Evolutionary conservation across 257 asterid species (phyloP).

Genomic region (Salvia hispanica): DNA sequence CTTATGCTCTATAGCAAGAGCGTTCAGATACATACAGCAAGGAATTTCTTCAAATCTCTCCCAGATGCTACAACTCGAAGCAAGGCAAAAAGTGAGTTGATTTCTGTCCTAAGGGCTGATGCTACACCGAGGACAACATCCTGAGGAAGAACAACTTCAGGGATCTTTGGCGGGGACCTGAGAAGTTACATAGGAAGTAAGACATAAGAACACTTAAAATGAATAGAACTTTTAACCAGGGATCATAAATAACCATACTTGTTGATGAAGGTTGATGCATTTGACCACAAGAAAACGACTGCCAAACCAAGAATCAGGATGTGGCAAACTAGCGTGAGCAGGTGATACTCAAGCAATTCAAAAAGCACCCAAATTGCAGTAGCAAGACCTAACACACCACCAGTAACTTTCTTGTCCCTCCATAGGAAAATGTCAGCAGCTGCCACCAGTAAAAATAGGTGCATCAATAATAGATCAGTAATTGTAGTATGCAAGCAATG

Average conservation of each 20-base stretch:
- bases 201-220: background rate
- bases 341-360: slow-evolving; percentile 85
- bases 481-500: background rate
- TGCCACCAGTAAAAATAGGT: slow-evolving; percentile 34
- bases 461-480: background rate
- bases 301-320: slow-evolving; percentile 70
- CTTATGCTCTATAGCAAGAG: background rate
- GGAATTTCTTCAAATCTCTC: slow-evolving; percentile 79
- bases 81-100: slow-evolving; percentile 62
- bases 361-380: slow-evolving; percentile 89
- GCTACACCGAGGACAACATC: slow-evolving; percentile 76
- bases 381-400: slow-evolving; percentile 75
- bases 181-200: slow-evolving; percentile 18
- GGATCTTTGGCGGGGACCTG: slow-evolving; percentile 86
- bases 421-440: slow-evolving; percentile 96
- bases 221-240: background rate
- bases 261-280: slow-evolving; percentile 74
- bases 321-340: slow-evolving; percentile 87
- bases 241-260: slow-evolving; percentile 47
- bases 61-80: slow-evolving; percentile 80
- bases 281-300: slow-evolving; percentile 78
- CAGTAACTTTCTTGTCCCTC: slow-evolving; percentile 85
- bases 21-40: slow-evolving; percentile 48
- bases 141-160: slow-evolving; percentile 69
- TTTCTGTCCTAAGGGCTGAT: slow-evolving; percentile 73